A percentile compares a stretch with the other conserved stretches of the same genome.
phyloP scores from a whole-genome alignment of 192 early-diverging fungal genomes.

The Haplosporangium gracile region DNA sequence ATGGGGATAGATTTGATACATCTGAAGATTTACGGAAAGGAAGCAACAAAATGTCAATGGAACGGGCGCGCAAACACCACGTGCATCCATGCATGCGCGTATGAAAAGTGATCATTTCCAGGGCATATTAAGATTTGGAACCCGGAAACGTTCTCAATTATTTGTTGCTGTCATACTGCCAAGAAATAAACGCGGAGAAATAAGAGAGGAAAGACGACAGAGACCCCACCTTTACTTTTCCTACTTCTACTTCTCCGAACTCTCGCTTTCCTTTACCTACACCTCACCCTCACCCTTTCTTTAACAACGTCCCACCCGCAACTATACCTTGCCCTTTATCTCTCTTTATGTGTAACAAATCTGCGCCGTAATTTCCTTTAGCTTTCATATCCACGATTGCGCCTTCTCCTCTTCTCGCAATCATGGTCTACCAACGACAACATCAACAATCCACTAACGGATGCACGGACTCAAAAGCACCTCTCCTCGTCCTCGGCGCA shows the following conservation, averaged over 20 bases:
- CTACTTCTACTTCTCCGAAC: no score
- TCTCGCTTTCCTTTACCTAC: no score
- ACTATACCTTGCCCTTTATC: neutral
- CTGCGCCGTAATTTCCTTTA: no score
- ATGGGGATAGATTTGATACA: no score
- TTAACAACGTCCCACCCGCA: no score
- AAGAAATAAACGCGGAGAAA: neutral
- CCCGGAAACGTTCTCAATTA: neutral
- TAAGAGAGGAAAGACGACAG: neutral
- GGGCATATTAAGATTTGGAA: conserved; percentile 1
- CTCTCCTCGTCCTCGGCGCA: conserved; percentile 4
- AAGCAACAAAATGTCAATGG: no score
- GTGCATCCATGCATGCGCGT: neutral
- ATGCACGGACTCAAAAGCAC: neutral
- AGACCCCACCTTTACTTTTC: neutral
- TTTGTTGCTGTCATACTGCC: no score
- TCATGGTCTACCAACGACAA: neutral
- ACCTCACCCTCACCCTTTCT: no score
- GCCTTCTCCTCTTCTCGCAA: neutral
- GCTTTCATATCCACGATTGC: neutral
- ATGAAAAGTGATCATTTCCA: neutral
- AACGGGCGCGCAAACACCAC: no score
- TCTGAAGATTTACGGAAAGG: no score
- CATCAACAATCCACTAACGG: neutral
- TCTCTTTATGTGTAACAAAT: neutral